Conservation (phyloP, 768 basidiomycete species). For the Suillus placidus region DNA sequence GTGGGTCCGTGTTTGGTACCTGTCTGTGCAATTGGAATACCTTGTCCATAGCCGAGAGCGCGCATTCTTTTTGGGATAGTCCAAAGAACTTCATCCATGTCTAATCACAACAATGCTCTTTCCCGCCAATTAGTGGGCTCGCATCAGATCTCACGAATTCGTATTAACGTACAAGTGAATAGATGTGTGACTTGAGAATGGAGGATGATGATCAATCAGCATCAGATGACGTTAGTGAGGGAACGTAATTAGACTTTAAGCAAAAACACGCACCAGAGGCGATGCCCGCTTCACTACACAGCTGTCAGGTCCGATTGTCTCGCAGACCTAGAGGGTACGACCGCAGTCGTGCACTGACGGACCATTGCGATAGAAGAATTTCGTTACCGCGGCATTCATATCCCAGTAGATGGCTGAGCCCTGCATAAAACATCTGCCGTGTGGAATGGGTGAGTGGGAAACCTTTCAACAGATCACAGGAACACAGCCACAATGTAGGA, state of each 20-base stretch:
- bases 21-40: neutral
- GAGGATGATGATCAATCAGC: constrained; percentile 11
- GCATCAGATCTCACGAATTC: constrained; percentile 2
- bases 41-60: neutral
- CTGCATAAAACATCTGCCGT: constrained; percentile 2
- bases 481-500: constrained; percentile 1
- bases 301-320: constrained; percentile 18
- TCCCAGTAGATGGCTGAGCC: constrained; percentile 6
- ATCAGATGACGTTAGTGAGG: constrained; percentile 36
- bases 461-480: neutral
- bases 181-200: neutral
- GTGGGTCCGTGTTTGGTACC: neutral
- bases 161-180: constrained; percentile 2
- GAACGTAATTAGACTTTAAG: constrained; percentile 43
- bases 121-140: neutral
- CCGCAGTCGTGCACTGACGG: constrained; percentile 21
- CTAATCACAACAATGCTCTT: neutral
- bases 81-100: neutral
- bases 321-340: constrained; percentile 10
- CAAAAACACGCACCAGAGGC: constrained; percentile 35
- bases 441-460: constrained; percentile 5
- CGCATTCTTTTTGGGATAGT: neutral
- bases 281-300: constrained; percentile 17
- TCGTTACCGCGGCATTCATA: constrained; percentile 37
- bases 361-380: constrained; percentile 23